Evolutionary conservation across 1,139 yeast genomes (phyloP), one percentile per base, ranked within the genome.

Genomic region (Protomyces arabidopsidicola): DNA sequence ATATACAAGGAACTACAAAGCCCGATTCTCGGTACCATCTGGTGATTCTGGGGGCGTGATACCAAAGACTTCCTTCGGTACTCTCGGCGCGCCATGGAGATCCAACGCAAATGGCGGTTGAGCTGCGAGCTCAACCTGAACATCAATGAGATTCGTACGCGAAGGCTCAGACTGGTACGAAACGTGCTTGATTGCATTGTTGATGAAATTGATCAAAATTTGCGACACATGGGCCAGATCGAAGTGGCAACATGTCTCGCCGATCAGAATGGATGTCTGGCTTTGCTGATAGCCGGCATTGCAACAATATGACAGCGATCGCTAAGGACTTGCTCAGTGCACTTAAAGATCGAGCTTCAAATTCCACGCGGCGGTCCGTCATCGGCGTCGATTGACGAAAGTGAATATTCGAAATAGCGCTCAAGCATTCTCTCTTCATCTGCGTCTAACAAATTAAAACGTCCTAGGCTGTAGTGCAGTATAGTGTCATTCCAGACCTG

Each of bases 171-270:
- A 48, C 18, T 54, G 36, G 18, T 48, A 56, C 38, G 38, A 35
- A 14, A 35, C 14, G 38, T 35, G 38, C 38, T 35, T 35, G 51
- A 58, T 53, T 10, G 63, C 63, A 45, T 58, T 58, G 31, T 56
- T 58, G 51, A 58, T 38, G 20, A 58, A 45, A 38, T 58, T 58
- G 34, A 58, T 22, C n/a, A 58, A 36, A 39, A 58, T 58, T 35
- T 58, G 63, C 45, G 42, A 48, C 42, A 48, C 50, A n/a, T 56
- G 56, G 20, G 53, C n/a, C 12, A 56, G 56, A 31, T 58, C 63
- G 10, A 35, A 35, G 9, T 35, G 38, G 14, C 38, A 35, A 35
- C 38, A 14, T 14, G 38, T 35, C 14, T 35, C 14, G 38, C 2
- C 38, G 14, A 35, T 14, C 38, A 14, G 9, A 14, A 34, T 10